Base-by-base conservation (phyloP, 2,329 filamentous ascomycete species). In the Aaosphaeria arxii region DNA sequence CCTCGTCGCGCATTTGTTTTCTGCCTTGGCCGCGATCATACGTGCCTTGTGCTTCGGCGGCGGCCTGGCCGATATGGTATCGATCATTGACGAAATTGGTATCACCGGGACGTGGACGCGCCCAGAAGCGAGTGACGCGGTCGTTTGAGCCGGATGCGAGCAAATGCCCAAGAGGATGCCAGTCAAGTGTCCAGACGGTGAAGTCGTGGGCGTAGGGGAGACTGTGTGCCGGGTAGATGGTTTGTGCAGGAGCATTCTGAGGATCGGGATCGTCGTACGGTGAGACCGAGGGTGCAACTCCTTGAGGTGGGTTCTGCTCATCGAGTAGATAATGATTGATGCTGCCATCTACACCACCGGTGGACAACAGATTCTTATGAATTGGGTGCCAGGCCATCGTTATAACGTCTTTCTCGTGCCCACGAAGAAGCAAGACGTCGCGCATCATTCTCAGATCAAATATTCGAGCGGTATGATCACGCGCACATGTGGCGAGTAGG, bases 361-460 rank as follows among this genome's bases (percentile, higher is more conserved):
- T 96, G 46, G 88, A 94, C 32, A 99, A 82, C 39, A 99, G 77
- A 48, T 89, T 91, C 46, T 89, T 83, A 67, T 97, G 94, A 45
- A 96, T 83, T 1, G 94, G 94, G 71, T 99, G 94, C 90, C 92
- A 99, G 4, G 89, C 80, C 44, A 99, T 74, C 1, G 91, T 95
- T 9, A 90, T 92, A 51, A 99, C 89, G 57, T 96, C 94, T 72
- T 96, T 97, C 59, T 97, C 91, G 66, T 97, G 91, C 6, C 94
- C 94, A 58, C 92, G 88, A 24, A 99, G 81, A 42, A 97, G 82
- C 59, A 91, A 89, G 47, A 97, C 91, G 69, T 99, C 94, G 54
- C 94, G 88, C 94, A 99, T 97, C 88, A 96, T 96, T 43, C 94
- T 85, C 47, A 99, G 79, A 68, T 99, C 94, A 63, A 97, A 97